Evolutionary conservation across 306 rosid genomes (phyloP).

Genomic region (Trifolium dubium): DNA sequence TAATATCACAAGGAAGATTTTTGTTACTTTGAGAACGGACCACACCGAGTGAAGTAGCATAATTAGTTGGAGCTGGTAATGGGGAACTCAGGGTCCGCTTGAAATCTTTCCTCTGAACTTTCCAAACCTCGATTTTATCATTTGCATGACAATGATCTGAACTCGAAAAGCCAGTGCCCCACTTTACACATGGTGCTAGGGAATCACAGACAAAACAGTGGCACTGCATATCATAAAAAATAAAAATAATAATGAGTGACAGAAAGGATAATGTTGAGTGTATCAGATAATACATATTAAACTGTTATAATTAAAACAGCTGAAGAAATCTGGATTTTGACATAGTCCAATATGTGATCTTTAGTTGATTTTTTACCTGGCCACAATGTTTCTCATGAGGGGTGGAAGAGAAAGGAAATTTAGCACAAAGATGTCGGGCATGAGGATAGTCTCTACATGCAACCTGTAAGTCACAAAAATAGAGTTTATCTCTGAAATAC

Average conservation of each 20-base stretch:
- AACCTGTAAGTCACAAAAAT: constrained; percentile 54
- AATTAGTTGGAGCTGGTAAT: constrained; percentile 45
- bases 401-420: constrained; percentile 67
- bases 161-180: constrained; percentile 53
- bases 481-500: constrained; percentile 27
- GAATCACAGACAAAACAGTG: constrained; percentile 87
- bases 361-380: constrained; percentile 50
- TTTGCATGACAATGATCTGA: constrained; percentile 80
- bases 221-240: constrained; percentile 65
- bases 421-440: constrained; percentile 75
- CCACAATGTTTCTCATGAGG: constrained; percentile 67
- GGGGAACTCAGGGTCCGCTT: constrained; percentile 46
- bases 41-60: constrained; percentile 17
- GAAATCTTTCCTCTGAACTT: constrained; percentile 51
- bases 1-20: constrained; percentile 34
- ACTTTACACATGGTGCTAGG: constrained; percentile 69
- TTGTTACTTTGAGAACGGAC: constrained; percentile 32
- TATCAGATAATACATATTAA: constrained; percentile 20
- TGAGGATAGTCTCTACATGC: constrained; percentile 94
- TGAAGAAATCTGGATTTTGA: constrained; percentile 6
- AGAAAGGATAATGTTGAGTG: constrained; percentile 24
- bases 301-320: neutral
- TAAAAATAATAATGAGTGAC: neutral
- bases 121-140: constrained; percentile 65
- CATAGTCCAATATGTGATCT: constrained; percentile 26